Base-by-base conservation (phyloP, 2,329 filamentous ascomycete genomes). In the Cryphonectria carpinicola region DNA sequence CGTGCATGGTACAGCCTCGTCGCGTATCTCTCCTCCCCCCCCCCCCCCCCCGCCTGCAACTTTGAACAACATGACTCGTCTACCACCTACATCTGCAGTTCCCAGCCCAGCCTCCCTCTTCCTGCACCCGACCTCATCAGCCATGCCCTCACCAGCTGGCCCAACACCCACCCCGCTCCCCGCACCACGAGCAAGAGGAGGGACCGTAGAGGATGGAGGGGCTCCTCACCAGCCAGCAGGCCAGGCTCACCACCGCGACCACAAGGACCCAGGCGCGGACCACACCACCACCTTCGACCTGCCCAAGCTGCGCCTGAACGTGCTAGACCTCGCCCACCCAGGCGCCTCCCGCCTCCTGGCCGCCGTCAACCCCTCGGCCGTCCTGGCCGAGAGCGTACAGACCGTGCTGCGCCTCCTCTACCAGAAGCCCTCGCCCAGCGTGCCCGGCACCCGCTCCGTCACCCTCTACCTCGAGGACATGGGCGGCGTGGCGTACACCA, bases 401-500 rank as follows among this genome's bases (percentile, higher is more conserved):
- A 87, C 88, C 73, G 93, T 98, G 22, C 86, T 96, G 65, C 83
- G 84, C 41, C 86, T 90, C 37, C 89, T 98, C 41, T 98, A 98
- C 80, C 25, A 41, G n/a, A 28, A 28, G 22, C 35, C 56, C 13
- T 49, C 67, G 32, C 10, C 62, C 70, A 43, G n/a, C 49, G 25
- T 54, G 28, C 41, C 66, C 52, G 60, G 62, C n/a, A 96, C 93
- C 13, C 92, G 94, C 72, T 97, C 93, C 66, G 89, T 98, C 25
- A 98, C 95, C 0, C 82, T 98, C 49, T 86, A 97, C 71, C 84
- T 98, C 5, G 89, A 93, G 41, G 85, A 89, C 74, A 94, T 97
- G 88, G 84, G 83, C 64, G 95, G 95, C 65, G 93, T 98, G 5
- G 95, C 95, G 28, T 97, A 98, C 83, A 98, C 95, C 1, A 94